Percentiles rank a stretch among this genome's conserved stretches.
Evolutionary conservation across 805 yeast species (phyloP).

Genomic region (Yamadazyma takamatsuzukensis): DNA sequence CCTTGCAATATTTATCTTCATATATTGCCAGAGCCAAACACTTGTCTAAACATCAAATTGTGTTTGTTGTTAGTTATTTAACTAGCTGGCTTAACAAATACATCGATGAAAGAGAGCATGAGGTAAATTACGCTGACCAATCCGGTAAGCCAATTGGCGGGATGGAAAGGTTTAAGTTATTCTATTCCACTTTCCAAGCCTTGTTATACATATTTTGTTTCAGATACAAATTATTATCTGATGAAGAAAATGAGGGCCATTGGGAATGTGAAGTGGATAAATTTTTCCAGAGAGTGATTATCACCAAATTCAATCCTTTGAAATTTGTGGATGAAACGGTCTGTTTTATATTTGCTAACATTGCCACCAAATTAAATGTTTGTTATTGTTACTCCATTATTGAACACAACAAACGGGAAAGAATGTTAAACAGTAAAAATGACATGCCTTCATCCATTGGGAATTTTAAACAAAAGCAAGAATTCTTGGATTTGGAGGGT

Average conservation of each 20-base stretch:
- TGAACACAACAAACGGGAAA: conserved; percentile 79
- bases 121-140: conserved; percentile 38
- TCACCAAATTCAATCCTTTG: conserved; percentile 89
- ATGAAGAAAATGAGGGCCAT: conserved; percentile 21
- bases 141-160: conserved; percentile 41
- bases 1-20: conserved; percentile 88
- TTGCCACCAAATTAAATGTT: conserved; percentile 83
- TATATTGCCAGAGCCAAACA: conserved; percentile 83
- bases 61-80: conserved; percentile 77
- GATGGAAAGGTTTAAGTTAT: conserved; percentile 88
- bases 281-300: conserved; percentile 79
- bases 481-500: conserved; percentile 85
- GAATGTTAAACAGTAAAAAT: conserved; percentile 41
- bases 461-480: conserved; percentile 63
- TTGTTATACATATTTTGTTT: conserved; percentile 89
- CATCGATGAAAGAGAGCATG: conserved; percentile 79
- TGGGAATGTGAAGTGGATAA: conserved; percentile 85
- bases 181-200: conserved; percentile 89
- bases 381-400: conserved; percentile 93
- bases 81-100: conserved; percentile 81
- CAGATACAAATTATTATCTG: conserved; percentile 56
- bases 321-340: conserved; percentile 93
- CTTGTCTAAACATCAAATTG: conserved; percentile 66
- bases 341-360: conserved; percentile 86
- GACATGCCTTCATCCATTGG: conserved; percentile 25